These are phyloP conservation scores for Fusarium sp. DNA, from an alignment of 2,329 filamentous ascomycete genomes.

Conservation along the genomic window DNA sequence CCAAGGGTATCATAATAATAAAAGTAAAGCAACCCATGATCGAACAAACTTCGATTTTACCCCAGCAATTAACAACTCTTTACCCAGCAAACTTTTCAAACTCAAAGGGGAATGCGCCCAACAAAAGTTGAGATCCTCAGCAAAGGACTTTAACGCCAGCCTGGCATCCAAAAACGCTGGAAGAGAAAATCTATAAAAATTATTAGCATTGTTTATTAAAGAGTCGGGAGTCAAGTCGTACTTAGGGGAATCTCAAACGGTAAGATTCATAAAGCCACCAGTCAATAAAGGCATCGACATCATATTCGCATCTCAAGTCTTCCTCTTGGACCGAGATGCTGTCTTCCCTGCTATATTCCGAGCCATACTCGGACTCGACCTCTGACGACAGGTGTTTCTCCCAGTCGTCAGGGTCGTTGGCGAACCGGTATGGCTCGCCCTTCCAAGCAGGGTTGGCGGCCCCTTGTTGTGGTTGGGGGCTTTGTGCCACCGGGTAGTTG, in stretches of 20 bases:
- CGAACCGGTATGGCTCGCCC: background rate
- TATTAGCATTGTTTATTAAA: background rate
- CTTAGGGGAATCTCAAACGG: background rate
- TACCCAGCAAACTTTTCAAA: background rate
- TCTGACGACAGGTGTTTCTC: background rate
- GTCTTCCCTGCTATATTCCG: background rate
- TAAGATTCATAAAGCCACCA: background rate
- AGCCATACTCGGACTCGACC: background rate
- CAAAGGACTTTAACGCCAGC: background rate
- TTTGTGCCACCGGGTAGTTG: background rate
- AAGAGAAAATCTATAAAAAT: background rate
- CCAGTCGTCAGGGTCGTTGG: background rate
- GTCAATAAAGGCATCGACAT: background rate
- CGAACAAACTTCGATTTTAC: background rate
- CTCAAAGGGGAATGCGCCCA: background rate
- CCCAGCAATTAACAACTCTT: background rate
- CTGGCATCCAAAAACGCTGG: background rate
- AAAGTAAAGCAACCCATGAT: background rate
- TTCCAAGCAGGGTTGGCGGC: background rate
- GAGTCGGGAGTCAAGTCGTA: background rate
- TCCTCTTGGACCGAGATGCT: background rate
- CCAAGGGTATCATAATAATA: background rate
- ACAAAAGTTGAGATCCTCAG: background rate
- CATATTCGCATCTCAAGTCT: background rate
- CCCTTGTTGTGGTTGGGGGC: background rate